Evolutionary conservation across 331 rosid genomes (phyloP).

Genomic region (Pyrus hybrid): DNA sequence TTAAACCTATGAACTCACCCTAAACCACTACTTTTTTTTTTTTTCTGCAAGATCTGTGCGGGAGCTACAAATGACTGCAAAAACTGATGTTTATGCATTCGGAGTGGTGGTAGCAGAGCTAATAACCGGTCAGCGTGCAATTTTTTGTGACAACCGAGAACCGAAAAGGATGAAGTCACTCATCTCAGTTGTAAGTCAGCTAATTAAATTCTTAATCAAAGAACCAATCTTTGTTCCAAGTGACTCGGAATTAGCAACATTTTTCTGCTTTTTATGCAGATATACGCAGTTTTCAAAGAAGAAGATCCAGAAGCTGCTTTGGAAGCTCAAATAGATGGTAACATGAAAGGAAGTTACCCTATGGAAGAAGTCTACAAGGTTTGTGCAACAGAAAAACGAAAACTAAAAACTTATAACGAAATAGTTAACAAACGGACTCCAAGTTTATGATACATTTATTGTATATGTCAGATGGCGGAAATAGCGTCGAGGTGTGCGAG

Average conservation of each 20-base stretch:
- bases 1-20: background rate
- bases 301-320: slow-evolving; percentile 7
- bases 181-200: background rate
- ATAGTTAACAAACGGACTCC: too few relatives aligned
- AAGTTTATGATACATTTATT: background rate
- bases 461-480: slow-evolving; percentile 7
- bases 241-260: background rate
- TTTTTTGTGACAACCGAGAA: slow-evolving; percentile 1
- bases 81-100: slow-evolving; percentile 12
- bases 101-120: slow-evolving; percentile 14
- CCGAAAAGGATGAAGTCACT: slow-evolving; percentile 10
- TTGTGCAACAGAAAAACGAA: background rate
- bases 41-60: slow-evolving; percentile 1
- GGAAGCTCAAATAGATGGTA: slow-evolving; percentile 10
- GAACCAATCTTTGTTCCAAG: background rate
- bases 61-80: slow-evolving; percentile 1
- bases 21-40: background rate
- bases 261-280: background rate
- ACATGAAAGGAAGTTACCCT: slow-evolving; percentile 7
- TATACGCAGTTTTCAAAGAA: background rate
- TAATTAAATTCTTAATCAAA: background rate
- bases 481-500: background rate
- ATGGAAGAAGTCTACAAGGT: slow-evolving; percentile 14
- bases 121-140: slow-evolving; percentile 10
- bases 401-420: background rate